Conservation (phyloP, 1,284 basidiomycete species). For the Amylostereum areolatum region DNA sequence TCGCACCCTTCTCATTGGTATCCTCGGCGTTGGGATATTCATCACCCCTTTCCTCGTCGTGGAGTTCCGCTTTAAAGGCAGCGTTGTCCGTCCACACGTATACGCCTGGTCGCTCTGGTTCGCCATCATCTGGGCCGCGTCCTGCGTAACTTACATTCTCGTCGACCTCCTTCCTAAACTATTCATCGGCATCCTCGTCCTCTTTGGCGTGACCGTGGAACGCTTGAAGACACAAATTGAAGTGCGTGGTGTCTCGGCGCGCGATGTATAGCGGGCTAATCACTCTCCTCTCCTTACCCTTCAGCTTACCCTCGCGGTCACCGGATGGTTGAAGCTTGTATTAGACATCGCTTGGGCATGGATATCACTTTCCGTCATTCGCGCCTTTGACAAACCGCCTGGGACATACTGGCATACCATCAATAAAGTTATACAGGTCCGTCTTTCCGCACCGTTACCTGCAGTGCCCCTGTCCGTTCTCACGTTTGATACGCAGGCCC, state of each 20-base stretch:
- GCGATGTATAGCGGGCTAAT: neutral
- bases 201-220: conserved; percentile 59
- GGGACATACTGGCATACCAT: conserved; percentile 62
- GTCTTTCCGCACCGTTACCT: conserved; percentile 4
- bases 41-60: conserved; percentile 68
- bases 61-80: conserved; percentile 50
- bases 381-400: conserved; percentile 49
- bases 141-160: conserved; percentile 52
- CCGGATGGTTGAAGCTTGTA: conserved; percentile 62
- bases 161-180: conserved; percentile 60
- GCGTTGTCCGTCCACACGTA: conserved; percentile 45
- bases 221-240: conserved; percentile 59
- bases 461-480: neutral
- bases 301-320: conserved; percentile 65
- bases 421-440: conserved; percentile 65
- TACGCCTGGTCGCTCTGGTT: conserved; percentile 71
- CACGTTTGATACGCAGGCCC: conserved; percentile 32
- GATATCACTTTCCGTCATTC: conserved; percentile 62
- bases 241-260: conserved; percentile 31
- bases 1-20: conserved; percentile 48
- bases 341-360: conserved; percentile 65
- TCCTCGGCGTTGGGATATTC: conserved; percentile 55
- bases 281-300: conserved; percentile 6
- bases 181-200: conserved; percentile 44
- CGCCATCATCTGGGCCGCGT: conserved; percentile 61